Percentiles rank a stretch among this genome's conserved stretches.
Evolutionary conservation across 345 rosid genomes (phyloP).

Genomic region (Syzygium grande): DNA sequence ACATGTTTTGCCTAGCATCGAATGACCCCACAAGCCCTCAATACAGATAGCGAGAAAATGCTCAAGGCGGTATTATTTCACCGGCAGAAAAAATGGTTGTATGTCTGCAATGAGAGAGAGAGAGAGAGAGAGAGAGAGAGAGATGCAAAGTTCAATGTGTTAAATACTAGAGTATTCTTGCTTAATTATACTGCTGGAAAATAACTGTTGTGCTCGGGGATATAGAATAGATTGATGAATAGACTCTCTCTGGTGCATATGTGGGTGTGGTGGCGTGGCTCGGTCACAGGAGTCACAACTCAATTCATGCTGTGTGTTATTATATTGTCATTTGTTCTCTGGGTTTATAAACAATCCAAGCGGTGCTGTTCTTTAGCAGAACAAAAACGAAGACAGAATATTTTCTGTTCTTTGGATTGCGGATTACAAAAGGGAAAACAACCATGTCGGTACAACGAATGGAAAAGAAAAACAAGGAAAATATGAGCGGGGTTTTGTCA

Average conservation of each 20-base stretch:
- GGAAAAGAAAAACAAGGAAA: not conserved
- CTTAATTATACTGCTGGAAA: not conserved
- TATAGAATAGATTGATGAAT: not conserved
- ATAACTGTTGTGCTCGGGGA: not conserved
- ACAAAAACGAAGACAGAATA: not conserved
- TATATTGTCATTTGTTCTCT: not conserved
- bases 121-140: not conserved
- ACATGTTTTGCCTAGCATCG: slow-evolving; percentile 17
- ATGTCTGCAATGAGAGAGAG: not conserved
- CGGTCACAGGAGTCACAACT: not conserved
- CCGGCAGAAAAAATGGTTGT: not conserved
- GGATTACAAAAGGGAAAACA: not conserved
- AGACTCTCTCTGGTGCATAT: not conserved
- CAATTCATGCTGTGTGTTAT: not conserved
- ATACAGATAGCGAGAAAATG: not conserved
- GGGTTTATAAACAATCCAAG: not conserved
- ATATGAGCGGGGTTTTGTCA: not conserved
- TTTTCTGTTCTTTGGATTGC: not conserved
- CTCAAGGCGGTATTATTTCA: not conserved
- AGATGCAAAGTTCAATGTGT: not conserved
- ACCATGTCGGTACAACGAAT: not conserved
- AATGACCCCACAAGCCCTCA: not conserved
- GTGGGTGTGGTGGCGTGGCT: not conserved
- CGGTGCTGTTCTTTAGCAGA: not conserved
- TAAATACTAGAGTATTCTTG: not conserved